phyloP scores from a whole-genome alignment of 1,139 yeast species.

The Geotrichum cucujoidarum region DNA sequence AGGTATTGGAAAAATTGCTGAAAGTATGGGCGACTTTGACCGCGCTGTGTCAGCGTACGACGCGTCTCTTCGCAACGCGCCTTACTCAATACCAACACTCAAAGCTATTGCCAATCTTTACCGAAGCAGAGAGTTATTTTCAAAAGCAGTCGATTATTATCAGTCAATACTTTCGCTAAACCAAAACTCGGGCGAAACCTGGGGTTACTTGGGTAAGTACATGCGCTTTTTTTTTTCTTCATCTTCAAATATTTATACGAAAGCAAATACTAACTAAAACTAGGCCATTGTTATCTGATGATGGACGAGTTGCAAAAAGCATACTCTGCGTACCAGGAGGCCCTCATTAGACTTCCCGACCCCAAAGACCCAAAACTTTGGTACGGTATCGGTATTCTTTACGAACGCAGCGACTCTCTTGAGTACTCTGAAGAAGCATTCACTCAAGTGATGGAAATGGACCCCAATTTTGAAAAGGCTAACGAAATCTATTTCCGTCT shows the following conservation, averaged over 20 bases:
- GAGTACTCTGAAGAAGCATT: conserved; percentile 98
- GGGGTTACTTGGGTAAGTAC: conserved; percentile 65
- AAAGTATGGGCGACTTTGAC: conserved; percentile 81
- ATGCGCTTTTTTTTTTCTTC: no score
- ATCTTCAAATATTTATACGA: background rate
- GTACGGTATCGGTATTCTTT: conserved; percentile 96
- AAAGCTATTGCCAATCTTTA: conserved; percentile 84
- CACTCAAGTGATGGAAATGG: conserved; percentile 90
- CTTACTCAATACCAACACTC: conserved; percentile 78
- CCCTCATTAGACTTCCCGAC: conserved; percentile 81
- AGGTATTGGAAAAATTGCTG: conserved; percentile 83
- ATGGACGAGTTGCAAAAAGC: conserved; percentile 93
- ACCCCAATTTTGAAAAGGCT: conserved; percentile 92
- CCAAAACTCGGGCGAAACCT: conserved; percentile 90
- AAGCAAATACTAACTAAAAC: background rate
- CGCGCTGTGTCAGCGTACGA: conserved; percentile 87
- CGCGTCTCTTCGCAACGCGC: conserved; percentile 81
- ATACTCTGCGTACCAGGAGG: conserved; percentile 94
- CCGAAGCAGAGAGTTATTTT: conserved; percentile 82
- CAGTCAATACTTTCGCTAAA: conserved; percentile 77
- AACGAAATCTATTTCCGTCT: conserved; percentile 92
- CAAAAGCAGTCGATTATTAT: conserved; percentile 89
- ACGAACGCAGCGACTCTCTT: conserved; percentile 90
- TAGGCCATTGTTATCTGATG: conserved; percentile 94
- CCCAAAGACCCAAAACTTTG: conserved; percentile 95